These are phyloP conservation scores for Aphanomyces euteiches DNA, from an alignment of 352 stramenopile species.

Conservation along the genomic window DNA sequence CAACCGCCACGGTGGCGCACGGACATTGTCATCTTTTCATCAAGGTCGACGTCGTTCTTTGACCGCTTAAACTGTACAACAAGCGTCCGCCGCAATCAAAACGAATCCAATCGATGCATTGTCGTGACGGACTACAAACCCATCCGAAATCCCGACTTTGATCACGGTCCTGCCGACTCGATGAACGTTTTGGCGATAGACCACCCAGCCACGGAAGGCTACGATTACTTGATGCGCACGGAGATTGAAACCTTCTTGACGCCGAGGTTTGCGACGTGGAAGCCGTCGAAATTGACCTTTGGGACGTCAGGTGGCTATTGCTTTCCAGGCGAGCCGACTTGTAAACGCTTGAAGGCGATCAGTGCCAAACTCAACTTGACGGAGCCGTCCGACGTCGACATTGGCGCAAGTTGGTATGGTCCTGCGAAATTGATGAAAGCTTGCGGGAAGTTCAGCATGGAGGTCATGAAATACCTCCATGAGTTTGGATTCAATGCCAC, in stretches of 20 bases:
- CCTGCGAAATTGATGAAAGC: background rate
- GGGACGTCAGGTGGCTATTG: slow-evolving; percentile 1
- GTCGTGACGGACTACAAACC: background rate
- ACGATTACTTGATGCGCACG: slow-evolving; percentile 18
- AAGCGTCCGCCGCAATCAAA: background rate
- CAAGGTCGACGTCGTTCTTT: background rate
- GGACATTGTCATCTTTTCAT: slow-evolving; percentile 23
- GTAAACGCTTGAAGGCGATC: background rate
- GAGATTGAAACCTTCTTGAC: slow-evolving; percentile 22
- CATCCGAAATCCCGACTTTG: background rate
- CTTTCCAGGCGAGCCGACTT: slow-evolving; percentile 9
- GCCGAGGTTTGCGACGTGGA: slow-evolving; percentile 19
- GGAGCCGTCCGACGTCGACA: background rate
- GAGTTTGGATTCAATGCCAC: background rate
- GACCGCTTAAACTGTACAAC: background rate
- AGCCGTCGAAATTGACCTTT: slow-evolving; percentile 7
- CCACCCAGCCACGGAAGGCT: background rate
- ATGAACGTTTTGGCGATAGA: background rate
- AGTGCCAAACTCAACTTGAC: background rate
- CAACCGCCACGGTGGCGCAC: slow-evolving; percentile 17
- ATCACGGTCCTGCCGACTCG: background rate
- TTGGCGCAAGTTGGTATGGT: slow-evolving; percentile 28
- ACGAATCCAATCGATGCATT: slow-evolving; percentile 14
- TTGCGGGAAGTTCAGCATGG: slow-evolving; percentile 18
- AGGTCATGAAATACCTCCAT: slow-evolving; percentile 15